A percentile compares a stretch with the other conserved stretches of the same genome.
phyloP scores from a whole-genome alignment of 1,284 basidiomycete species.

The Xerocomus nothofagi region DNA sequence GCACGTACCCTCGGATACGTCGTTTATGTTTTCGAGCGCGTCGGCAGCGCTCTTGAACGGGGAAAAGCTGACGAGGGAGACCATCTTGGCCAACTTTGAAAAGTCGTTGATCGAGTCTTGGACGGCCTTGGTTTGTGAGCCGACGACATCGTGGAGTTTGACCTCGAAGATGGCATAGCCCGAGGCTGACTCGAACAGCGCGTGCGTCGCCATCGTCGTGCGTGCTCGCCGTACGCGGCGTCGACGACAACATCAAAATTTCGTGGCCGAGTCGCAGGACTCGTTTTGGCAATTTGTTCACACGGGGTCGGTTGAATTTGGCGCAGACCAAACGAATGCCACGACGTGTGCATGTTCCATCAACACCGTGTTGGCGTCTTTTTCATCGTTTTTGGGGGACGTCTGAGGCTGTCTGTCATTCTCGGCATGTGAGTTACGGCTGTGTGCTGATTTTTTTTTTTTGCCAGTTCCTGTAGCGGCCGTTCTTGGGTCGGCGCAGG shows the following conservation, averaged over 20 bases:
- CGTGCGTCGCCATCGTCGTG: conserved; percentile 73
- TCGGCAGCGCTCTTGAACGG: conserved; percentile 96
- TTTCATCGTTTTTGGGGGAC: not conserved
- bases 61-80: conserved; percentile 87
- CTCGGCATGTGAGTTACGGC: conserved; percentile 2
- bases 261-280: not conserved
- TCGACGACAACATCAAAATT: conserved; percentile 13
- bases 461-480: not conserved
- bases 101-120: conserved; percentile 89
- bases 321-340: not conserved
- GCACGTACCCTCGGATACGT: conserved; percentile 88
- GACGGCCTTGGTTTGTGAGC: conserved; percentile 76
- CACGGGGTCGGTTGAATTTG: conserved; percentile 4
- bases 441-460: conserved; percentile 8
- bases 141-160: conserved; percentile 89
- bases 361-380: not conserved
- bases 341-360: not conserved
- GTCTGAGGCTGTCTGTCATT: not conserved
- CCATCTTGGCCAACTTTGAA: conserved; percentile 93
- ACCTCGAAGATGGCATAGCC: conserved; percentile 95
- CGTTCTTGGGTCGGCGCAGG: not conserved
- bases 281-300: conserved; percentile 11
- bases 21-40: conserved; percentile 95
- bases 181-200: conserved; percentile 93
- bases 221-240: conserved; percentile 12